These are phyloP conservation scores for Cercospora sp. DNA, from an alignment of 2,329 filamentous ascomycete genomes.

Conservation along the genomic window DNA sequence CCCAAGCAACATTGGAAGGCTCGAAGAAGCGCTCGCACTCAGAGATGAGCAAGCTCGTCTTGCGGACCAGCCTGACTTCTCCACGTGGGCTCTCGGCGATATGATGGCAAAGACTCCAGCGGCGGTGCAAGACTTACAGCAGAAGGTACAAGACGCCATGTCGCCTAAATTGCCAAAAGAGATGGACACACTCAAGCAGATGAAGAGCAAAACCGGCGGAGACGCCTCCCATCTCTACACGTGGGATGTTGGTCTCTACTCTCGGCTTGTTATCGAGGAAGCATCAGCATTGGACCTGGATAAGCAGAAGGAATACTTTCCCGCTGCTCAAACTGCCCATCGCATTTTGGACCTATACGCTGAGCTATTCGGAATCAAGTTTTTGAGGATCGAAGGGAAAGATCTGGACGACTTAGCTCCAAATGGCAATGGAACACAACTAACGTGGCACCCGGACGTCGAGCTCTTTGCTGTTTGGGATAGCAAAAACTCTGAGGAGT, in stretches of 20 bases:
- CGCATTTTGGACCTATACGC: conserved; percentile 19
- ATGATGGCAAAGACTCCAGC: conserved; percentile 78
- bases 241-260: conserved; percentile 6
- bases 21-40: conserved; percentile 69
- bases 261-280: conserved; percentile 64
- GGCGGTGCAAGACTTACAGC: conserved; percentile 68
- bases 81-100: conserved; percentile 70
- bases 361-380: conserved; percentile 17
- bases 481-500: neutral
- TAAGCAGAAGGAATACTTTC: conserved; percentile 51
- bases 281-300: conserved; percentile 80
- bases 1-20: conserved; percentile 68
- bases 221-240: neutral
- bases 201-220: conserved; percentile 6
- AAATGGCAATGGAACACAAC: conserved; percentile 20
- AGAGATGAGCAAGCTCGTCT: conserved; percentile 76
- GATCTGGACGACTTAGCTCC: conserved; percentile 61
- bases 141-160: neutral
- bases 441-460: conserved; percentile 21
- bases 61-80: conserved; percentile 72
- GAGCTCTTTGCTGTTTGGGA: conserved; percentile 21
- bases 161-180: neutral
- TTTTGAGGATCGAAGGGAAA: conserved; percentile 49
- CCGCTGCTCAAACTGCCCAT: conserved; percentile 4
- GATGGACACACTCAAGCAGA: neutral